Base-by-base conservation (phyloP, 192 early-diverging fungal species). In the Obelidium mucronatum region DNA sequence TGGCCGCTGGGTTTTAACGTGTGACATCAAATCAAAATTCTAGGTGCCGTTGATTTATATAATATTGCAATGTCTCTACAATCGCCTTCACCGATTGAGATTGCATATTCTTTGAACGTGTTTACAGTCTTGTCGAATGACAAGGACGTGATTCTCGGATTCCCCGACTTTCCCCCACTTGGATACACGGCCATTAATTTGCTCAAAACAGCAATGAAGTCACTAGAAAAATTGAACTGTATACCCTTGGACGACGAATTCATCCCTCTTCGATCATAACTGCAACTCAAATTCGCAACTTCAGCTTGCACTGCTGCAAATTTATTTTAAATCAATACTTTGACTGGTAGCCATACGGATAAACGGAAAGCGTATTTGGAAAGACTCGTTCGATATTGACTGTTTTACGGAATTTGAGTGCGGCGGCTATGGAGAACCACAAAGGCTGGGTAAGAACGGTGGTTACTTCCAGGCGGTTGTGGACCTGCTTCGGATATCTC, bases 11-110 rank as follows among this genome's bases (percentile, higher is more conserved):
- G n/a, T n/a, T n/a, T n/a, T n/a, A n/a, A n/a, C n/a, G n/a, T n/a
- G n/a, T n/a, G n/a, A n/a, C n/a, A n/a, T n/a, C n/a, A n/a, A n/a
- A n/a, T n/a, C n/a, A n/a, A n/a, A n/a, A n/a, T 48, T 19, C 11
- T 26, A 74, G 72, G 72, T 11, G 34, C 72, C 2, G 56, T 60
- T 35, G 72, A 74, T 40, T 63, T 74, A 42, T 74, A 74, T 56
- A 63, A 74, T 40, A 35, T 74, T 5, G 26, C 35, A 1, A 60
- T 63, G 72, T 74, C 72, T 5, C 72, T 74, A 6, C 39, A 63
- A 51, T 74, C 72, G 15, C 5, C 33, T 13, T 37, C 31, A 1
- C 54, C 6, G 13, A 15, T 63, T 1, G 40, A 74, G 11, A 35
- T 62, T n/a, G 62, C 59, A 6, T 35, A 37, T 48, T 37, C 54